Evolutionary conservation across 495 filamentous ascomycete genomes (phyloP).

Genomic region (Penicillium canariense): DNA sequence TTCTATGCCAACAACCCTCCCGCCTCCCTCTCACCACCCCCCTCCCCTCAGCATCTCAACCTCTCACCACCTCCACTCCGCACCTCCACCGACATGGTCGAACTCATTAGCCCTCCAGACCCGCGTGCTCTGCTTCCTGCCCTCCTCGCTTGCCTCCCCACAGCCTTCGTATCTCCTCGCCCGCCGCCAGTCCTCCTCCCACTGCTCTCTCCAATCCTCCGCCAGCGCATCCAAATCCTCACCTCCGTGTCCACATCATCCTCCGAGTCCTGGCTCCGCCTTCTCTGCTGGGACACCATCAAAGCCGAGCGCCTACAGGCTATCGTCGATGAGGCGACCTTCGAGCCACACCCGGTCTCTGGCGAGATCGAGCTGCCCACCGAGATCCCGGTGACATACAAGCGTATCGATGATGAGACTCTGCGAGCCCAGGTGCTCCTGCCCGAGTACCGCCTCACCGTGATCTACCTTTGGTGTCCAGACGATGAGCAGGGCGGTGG

Average conservation of each 20-base stretch:
- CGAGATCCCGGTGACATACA: conserved; percentile 61
- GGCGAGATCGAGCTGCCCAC: conserved; percentile 83
- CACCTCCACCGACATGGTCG: conserved; percentile 39
- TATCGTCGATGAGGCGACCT: conserved; percentile 61
- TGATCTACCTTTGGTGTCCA: conserved; percentile 65
- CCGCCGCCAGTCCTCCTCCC: conserved; percentile 77
- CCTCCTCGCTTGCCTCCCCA: conserved; percentile 81
- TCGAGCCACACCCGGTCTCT: conserved; percentile 88
- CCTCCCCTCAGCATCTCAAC: background rate
- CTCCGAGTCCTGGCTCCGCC: conserved; percentile 77
- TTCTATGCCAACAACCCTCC: too few species aligned
- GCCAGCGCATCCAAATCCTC: conserved; percentile 81
- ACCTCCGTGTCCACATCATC: conserved; percentile 52
- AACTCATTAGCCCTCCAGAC: conserved; percentile 62
- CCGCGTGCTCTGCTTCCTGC: conserved; percentile 65
- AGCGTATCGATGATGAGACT: conserved; percentile 80
- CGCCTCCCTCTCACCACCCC: background rate
- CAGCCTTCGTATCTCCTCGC: conserved; percentile 72
- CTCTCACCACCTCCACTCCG: background rate
- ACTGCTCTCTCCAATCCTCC: conserved; percentile 84
- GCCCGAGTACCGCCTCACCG: conserved; percentile 52
- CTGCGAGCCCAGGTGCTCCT: conserved; percentile 65
- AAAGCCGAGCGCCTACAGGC: conserved; percentile 65
- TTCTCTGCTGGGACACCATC: conserved; percentile 79
- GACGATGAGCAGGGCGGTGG: conserved; percentile 65